Percentiles rank a stretch among this genome's conserved stretches.
Evolutionary conservation across 2,329 filamentous ascomycete species (phyloP).

Genomic region (Zymoseptoria pseudotritici): DNA sequence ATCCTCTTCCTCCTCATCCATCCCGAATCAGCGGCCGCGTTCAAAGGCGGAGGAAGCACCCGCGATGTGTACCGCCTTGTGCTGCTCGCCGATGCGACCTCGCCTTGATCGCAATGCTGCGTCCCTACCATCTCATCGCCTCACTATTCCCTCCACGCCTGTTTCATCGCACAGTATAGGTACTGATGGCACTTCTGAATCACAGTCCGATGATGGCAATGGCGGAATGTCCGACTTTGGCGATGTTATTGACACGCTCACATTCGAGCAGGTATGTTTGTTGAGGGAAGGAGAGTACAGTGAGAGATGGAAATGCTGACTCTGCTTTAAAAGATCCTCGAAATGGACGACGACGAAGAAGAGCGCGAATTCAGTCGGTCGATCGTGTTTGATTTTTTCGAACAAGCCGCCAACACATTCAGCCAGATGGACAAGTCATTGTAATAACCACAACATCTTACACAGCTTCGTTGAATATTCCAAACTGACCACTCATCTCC

Average conservation of each 20-base stretch:
- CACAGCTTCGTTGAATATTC: background rate
- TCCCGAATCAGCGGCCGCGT: constrained; percentile 1
- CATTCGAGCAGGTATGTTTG: constrained; percentile 63
- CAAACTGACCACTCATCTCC: background rate
- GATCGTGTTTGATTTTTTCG: constrained; percentile 88
- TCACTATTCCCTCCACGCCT: constrained; percentile 4
- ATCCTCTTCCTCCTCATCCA: constrained; percentile 4
- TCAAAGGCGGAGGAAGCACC: background rate
- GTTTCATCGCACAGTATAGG: constrained; percentile 6
- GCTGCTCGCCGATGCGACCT: constrained; percentile 13
- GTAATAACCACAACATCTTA: constrained; percentile 48
- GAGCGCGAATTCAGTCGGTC: constrained; percentile 81
- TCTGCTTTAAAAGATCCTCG: constrained; percentile 55
- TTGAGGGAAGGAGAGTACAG: background rate
- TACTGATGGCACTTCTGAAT: constrained; percentile 20
- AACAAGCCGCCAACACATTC: constrained; percentile 83
- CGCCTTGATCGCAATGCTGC: constrained; percentile 14
- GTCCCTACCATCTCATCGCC: constrained; percentile 7
- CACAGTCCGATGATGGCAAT: constrained; percentile 41
- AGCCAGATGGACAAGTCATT: constrained; percentile 71
- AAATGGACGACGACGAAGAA: constrained; percentile 90
- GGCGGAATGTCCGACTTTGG: constrained; percentile 50
- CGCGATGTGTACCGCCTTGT: constrained; percentile 4
- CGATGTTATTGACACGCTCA: constrained; percentile 68
- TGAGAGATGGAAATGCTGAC: background rate